Percentiles rank a stretch among this genome's conserved stretches.
Conservation (phyloP, 306 rosid species). For the Purshia tridentata region DNA sequence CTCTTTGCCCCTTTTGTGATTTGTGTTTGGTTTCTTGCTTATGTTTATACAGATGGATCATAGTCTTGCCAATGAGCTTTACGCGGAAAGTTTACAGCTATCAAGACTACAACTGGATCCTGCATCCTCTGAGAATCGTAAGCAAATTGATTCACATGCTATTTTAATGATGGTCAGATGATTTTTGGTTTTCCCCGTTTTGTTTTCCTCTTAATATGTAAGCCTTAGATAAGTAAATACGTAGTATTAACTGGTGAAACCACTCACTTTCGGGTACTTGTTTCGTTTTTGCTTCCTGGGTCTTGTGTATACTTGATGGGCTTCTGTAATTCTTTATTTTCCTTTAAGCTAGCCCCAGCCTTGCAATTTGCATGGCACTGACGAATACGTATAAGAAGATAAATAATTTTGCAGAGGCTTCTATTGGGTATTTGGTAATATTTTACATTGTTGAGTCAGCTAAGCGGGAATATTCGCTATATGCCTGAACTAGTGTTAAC, state of each 20-base stretch:
- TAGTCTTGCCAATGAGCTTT: conserved; percentile 68
- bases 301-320: not conserved
- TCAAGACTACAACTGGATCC: conserved; percentile 47
- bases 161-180: not conserved
- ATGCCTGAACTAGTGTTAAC: too few relatives aligned
- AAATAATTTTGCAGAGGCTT: too few relatives aligned
- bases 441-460: too few relatives aligned
- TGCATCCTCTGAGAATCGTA: conserved; percentile 7
- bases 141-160: conserved; percentile 37
- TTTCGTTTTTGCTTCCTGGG: not conserved
- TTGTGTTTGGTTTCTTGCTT: not conserved
- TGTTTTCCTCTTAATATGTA: not conserved
- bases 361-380: too few relatives aligned
- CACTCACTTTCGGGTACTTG: not conserved
- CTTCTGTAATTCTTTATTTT: not conserved
- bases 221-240: not conserved
- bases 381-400: too few relatives aligned
- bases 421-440: too few relatives aligned
- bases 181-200: not conserved
- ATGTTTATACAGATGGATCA: conserved; percentile 56
- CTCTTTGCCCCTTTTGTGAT: not conserved
- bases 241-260: not conserved
- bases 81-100: conserved; percentile 53
- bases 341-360: not conserved
- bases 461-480: too few relatives aligned